Conservation (phyloP, 1,284 basidiomycete species). For the Malassezia sp. region DNA sequence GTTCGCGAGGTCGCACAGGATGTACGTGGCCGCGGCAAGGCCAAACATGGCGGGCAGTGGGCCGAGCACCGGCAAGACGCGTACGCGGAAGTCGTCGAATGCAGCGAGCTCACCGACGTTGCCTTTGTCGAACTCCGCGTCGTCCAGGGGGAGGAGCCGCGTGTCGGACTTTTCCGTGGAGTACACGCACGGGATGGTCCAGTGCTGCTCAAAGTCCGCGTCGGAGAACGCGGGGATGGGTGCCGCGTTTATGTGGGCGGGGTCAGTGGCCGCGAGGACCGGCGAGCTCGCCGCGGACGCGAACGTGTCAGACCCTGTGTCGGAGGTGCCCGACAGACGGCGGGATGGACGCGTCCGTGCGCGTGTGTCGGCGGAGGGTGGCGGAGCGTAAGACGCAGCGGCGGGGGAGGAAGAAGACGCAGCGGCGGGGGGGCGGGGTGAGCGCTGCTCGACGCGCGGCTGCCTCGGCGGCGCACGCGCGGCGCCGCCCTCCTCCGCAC, state of each 20-base stretch:
- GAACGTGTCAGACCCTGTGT: not conserved
- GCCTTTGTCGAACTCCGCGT: conserved; percentile 84
- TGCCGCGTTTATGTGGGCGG: not conserved
- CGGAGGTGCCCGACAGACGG: not conserved
- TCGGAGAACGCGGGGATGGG: conserved; percentile 1
- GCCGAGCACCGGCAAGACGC: conserved; percentile 75
- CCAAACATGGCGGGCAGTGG: conserved; percentile 46
- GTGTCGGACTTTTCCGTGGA: conserved; percentile 78
- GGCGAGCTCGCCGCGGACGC: not conserved
- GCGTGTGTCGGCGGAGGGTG: too few species aligned
- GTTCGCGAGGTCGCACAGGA: conserved; percentile 40
- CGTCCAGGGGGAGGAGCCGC: conserved; percentile 74
- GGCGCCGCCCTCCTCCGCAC: too few species aligned
- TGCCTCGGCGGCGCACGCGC: too few species aligned
- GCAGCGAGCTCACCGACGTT: conserved; percentile 78
- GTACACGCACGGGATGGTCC: conserved; percentile 56
- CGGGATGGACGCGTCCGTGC: too few species aligned
- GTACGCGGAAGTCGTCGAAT: conserved; percentile 84
- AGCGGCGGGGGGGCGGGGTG: too few species aligned
- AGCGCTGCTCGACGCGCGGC: too few species aligned
- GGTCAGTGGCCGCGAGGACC: not conserved
- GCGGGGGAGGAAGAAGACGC: too few species aligned
- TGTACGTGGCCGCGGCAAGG: conserved; percentile 37
- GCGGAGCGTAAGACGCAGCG: too few species aligned
- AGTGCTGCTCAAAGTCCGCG: conserved; percentile 16